Base-by-base conservation (phyloP, 768 basidiomycete genomes). In the Sarcodon sp. region DNA sequence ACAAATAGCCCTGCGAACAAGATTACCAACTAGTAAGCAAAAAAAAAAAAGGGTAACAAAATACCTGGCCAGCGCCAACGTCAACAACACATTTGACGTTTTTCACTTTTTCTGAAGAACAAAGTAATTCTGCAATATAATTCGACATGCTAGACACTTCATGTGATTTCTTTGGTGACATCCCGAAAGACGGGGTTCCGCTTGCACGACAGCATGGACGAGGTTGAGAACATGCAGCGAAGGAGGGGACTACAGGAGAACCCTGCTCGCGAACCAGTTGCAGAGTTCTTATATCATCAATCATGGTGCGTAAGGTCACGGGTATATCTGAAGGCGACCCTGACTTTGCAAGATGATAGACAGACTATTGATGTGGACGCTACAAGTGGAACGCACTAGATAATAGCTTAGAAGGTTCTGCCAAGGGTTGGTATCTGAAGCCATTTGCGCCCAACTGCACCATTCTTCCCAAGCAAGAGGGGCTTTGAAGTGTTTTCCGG, bases 131-230 rank as follows among this genome's bases (percentile, higher is more conserved):
- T 35, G 61, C 57, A 27, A 82, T 66, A 61, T 76, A 82, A 6
- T 69, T 60, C 13, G 69, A 64, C 82, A 86, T 86, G 44, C 74
- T 72, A 1, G 63, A 53, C 43, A 87, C 81, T 58, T 87, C 85
- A 52, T 87, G 84, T 2, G 66, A 64, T 58, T 87, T 87, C 60
- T 87, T 87, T 5, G 83, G 83, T 4, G 82, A 83, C 75, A 84
- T 80, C 12, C 83, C 39, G 27, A 27, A 41, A 13, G 13, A 31
- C 44, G 33, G 36, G 33, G 39, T 41, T 9, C 13, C 15, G 39
- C 13, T 41, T 8, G 43, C 15, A 18, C 45, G 35, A 32, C 44
- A 32, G 45, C 43, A 44, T 27, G 21, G 21, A 2, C 2, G 21
- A 27, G 21, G 21, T 4, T 27, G 2, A 4, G 21, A 4, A 27